Base-by-base conservation (phyloP, 495 filamentous ascomycete species). In the Penicillium pulvis region DNA sequence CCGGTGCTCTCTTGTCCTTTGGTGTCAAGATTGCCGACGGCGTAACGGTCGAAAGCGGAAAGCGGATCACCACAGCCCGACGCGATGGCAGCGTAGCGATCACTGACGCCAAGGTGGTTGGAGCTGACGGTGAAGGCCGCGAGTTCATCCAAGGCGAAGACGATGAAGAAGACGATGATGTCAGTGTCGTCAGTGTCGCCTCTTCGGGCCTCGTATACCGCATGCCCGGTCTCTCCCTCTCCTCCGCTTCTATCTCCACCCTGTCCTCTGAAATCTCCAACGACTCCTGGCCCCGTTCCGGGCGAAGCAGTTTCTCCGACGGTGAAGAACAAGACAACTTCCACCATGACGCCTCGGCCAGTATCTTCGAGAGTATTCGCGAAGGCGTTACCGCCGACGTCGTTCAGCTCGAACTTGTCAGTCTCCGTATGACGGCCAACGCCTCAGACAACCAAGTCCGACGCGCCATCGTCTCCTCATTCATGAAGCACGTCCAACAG, bases 391-490 rank as follows among this genome's bases (percentile, higher is more conserved):
- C 90, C 42, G 85, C 91, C n/a, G 90, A 94, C 66, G 88, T 89
- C 11, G 91, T 94, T 9, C 88, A 90, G 63, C 80, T 98, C 11
- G 94, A 99, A 69, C 87, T 99, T 43, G 94, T 89, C 75, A 88
- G 90, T 63, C 81, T 97, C 36, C 86, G 93, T 6, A 90, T 99
- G 75, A 88, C 85, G 23, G 89, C 87, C 59, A 92, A 99, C 67
- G 95, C 94, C 6, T 90, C 88, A 2, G 93, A 96, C 61, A 81
- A 87, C 64, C 87, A 92, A 70, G 89, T 97, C 58, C 90, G 93
- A 24, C 89, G 88, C 4, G 91, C 94, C 4, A 85, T 97, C 28
- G 90, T 88, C 7, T 84, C 86, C 20, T 90, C 92, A 0, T 93
- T 98, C 68, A 88, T 90, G 69, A 89, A 88, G 61, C 88, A 89